Evolutionary conservation across 2,329 filamentous ascomycete genomes (phyloP).

Genomic region (Trichoderma sp.): DNA sequence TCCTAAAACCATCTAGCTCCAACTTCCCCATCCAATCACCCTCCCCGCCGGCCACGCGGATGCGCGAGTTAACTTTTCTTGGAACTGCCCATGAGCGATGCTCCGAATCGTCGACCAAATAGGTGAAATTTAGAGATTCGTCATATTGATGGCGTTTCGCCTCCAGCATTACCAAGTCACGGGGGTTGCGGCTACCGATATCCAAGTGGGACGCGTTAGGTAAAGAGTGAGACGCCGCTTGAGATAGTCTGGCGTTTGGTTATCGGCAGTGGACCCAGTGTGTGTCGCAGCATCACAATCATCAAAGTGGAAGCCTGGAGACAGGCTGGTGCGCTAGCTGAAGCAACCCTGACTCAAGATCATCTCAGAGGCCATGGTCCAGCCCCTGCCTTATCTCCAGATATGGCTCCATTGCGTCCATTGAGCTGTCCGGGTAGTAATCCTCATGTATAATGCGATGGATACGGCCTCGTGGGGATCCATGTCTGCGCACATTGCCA

Average conservation of each 20-base stretch:
- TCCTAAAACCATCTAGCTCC: background rate
- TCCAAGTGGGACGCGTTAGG: background rate
- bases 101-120: slow-evolving; percentile 1
- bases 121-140: slow-evolving; percentile 1
- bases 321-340: background rate
- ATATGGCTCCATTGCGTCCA: background rate
- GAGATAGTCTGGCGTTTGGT: slow-evolving; percentile 6
- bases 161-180: background rate
- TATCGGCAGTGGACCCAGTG: slow-evolving; percentile 8
- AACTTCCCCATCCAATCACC: background rate
- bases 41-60: background rate
- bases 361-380: background rate
- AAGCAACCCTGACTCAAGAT: slow-evolving; percentile 10
- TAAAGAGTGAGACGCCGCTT: slow-evolving; percentile 12
- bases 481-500: background rate
- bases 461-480: background rate
- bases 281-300: slow-evolving; percentile 9
- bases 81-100: background rate
- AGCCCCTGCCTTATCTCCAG: slow-evolving; percentile 12
- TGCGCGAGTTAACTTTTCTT: background rate
- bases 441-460: slow-evolving; percentile 3
- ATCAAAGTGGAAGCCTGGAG: slow-evolving; percentile 11
- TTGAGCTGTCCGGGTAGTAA: slow-evolving; percentile 2
- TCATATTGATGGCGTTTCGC: background rate
- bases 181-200: background rate